These are phyloP conservation scores for Strigomonas culicis DNA, from an alignment of 208 protist species.

Conservation along the genomic window DNA sequence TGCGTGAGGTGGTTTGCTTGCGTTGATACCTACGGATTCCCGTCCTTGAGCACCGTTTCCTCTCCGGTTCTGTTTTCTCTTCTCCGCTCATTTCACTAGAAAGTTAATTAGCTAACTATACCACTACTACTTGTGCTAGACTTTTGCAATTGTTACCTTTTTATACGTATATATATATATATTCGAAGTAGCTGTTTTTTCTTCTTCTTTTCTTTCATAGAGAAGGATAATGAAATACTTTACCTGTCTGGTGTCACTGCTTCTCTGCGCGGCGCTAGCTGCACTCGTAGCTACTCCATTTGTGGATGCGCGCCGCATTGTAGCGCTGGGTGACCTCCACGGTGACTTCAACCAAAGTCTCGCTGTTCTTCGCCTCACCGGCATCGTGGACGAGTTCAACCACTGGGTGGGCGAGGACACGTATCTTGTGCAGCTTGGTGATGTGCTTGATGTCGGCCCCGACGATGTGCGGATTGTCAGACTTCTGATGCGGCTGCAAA, in stretches of 20 bases:
- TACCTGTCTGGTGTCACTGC: constrained; percentile 13
- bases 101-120: background rate
- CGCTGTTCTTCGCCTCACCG: constrained; percentile 55
- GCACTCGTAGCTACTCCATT: background rate
- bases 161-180: too few species aligned
- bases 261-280: background rate
- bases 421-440: constrained; percentile 85
- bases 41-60: background rate
- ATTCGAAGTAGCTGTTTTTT: constrained; percentile 15
- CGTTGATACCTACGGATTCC: too few species aligned
- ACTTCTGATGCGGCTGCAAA: constrained; percentile 75
- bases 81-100: background rate
- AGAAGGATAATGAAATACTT: background rate
- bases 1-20: too few species aligned
- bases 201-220: background rate
- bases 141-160: background rate
- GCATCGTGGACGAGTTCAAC: constrained; percentile 62
- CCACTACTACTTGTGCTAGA: constrained; percentile 4
- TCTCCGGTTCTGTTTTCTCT: background rate
- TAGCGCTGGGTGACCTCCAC: constrained; percentile 84
- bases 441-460: constrained; percentile 90
- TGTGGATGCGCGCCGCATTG: constrained; percentile 49
- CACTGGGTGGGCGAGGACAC: constrained; percentile 79
- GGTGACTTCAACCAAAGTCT: constrained; percentile 83
- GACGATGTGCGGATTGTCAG: constrained; percentile 75